Conservation (phyloP, 805 yeast genomes). For the Blastobotrys parvus region DNA sequence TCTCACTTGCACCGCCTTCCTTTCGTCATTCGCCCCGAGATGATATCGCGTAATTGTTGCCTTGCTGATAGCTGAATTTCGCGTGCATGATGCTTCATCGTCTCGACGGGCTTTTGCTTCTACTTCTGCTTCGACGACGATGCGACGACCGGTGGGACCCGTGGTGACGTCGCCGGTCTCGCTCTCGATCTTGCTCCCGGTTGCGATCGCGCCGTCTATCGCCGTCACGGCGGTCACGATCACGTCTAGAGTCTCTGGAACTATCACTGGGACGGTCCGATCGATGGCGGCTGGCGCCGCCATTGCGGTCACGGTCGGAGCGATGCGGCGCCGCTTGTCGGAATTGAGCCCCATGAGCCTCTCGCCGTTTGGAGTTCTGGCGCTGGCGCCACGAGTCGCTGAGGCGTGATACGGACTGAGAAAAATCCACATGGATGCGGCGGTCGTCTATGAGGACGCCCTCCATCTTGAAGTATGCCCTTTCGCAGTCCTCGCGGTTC, state of each 20-base stretch:
- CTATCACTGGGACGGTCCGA: not conserved
- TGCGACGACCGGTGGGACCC: too few relatives aligned
- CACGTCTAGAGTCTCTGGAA: slow-evolving; percentile 3
- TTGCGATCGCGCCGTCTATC: slow-evolving; percentile 2
- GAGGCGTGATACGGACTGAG: slow-evolving; percentile 41
- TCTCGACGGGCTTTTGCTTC: too few relatives aligned
- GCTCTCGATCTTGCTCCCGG: slow-evolving; percentile 5
- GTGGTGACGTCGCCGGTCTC: too few relatives aligned
- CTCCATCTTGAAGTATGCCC: slow-evolving; percentile 56
- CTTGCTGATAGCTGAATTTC: too few relatives aligned
- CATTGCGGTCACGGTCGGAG: not conserved
- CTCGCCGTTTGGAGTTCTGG: not conserved
- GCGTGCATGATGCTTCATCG: too few relatives aligned
- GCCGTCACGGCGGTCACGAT: slow-evolving; percentile 15
- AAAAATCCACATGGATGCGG: slow-evolving; percentile 58
- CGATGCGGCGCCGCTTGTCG: not conserved
- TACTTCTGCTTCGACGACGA: too few relatives aligned
- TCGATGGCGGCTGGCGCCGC: not conserved
- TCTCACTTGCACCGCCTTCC: too few relatives aligned
- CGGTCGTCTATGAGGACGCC: slow-evolving; percentile 56
- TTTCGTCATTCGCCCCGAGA: too few relatives aligned
- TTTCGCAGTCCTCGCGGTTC: slow-evolving; percentile 42
- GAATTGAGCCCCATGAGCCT: not conserved
- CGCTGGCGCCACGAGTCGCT: slow-evolving; percentile 21
- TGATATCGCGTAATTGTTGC: too few relatives aligned